These are phyloP conservation scores for Venturia pyrina DNA, from an alignment of 2,329 filamentous ascomycete species.

Conservation along the genomic window DNA sequence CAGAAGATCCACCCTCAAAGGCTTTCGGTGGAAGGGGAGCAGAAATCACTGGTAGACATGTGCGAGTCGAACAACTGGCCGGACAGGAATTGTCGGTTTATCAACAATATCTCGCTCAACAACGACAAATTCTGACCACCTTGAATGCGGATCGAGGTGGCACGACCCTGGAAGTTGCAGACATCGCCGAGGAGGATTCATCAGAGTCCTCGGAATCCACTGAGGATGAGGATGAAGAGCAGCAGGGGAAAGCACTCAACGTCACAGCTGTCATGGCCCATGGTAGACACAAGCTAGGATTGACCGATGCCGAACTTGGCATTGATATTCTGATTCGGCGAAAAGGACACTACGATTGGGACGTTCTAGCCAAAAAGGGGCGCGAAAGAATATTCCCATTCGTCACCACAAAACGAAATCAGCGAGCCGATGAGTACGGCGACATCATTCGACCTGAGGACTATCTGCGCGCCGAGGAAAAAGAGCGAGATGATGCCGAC, in stretches of 20 bases:
- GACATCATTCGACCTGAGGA: slow-evolving; percentile 91
- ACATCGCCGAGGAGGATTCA: slow-evolving; percentile 72
- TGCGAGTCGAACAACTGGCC: slow-evolving; percentile 54
- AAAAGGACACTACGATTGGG: slow-evolving; percentile 87
- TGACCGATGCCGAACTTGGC: slow-evolving; percentile 83
- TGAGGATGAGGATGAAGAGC: slow-evolving; percentile 83
- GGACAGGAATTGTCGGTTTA: slow-evolving; percentile 71
- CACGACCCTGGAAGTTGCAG: slow-evolving; percentile 57
- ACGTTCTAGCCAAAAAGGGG: slow-evolving; percentile 83
- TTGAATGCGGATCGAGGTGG: slow-evolving; percentile 58
- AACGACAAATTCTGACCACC: slow-evolving; percentile 76
- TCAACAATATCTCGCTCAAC: slow-evolving; percentile 84
- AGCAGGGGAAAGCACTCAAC: slow-evolving; percentile 86
- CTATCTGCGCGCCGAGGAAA: slow-evolving; percentile 84
- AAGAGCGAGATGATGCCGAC: slow-evolving; percentile 62
- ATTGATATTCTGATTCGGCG: slow-evolving; percentile 83
- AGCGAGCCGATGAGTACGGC: slow-evolving; percentile 81
- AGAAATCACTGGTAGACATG: slow-evolving; percentile 21
- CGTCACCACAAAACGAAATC: slow-evolving; percentile 54
- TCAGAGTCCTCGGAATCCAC: slow-evolving; percentile 55
- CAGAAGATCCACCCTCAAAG: slow-evolving; percentile 42
- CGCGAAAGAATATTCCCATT: slow-evolving; percentile 89
- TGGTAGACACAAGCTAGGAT: slow-evolving; percentile 72
- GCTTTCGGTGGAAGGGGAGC: slow-evolving; percentile 55
- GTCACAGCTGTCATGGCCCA: slow-evolving; percentile 78